Conservation (phyloP, 2,329 filamentous ascomycete genomes). For the Colletotrichum sp. region DNA sequence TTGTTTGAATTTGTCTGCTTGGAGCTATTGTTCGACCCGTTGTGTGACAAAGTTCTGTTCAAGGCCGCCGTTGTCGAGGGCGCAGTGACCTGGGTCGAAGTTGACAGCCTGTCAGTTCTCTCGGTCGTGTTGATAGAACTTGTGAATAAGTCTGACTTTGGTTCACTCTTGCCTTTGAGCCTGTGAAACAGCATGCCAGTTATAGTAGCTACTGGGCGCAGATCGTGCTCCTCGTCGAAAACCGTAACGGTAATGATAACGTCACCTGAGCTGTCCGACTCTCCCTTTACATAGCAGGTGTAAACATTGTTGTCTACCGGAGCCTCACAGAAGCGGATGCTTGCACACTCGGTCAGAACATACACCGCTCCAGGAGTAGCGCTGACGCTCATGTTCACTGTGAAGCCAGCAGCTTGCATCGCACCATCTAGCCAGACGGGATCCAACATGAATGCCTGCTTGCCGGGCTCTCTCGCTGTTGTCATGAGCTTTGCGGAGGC, state of each 20-base stretch:
- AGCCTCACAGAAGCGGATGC: neutral
- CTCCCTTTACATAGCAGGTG: neutral
- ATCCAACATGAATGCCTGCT: neutral
- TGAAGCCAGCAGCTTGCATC: neutral
- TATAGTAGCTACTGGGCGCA: neutral
- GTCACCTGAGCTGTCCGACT: neutral
- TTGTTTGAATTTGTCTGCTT: fast-evolving
- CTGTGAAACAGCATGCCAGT: neutral
- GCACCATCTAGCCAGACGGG: neutral
- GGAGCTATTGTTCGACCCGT: neutral
- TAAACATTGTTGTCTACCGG: neutral
- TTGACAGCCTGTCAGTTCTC: neutral
- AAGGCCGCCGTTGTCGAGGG: neutral
- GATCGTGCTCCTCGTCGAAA: neutral
- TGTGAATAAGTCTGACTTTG: neutral
- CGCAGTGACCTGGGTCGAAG: neutral
- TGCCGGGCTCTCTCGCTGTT: neutral
- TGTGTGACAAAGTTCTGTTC: neutral
- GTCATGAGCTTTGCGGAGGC: neutral
- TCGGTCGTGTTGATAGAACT: neutral
- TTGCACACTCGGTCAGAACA: neutral
- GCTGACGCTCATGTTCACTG: neutral
- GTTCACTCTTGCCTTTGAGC: neutral
- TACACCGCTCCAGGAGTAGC: neutral
- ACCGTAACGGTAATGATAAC: neutral